Percentiles rank a stretch among this genome's conserved stretches.
These are phyloP conservation scores for Fusarium keratoplasticum DNA, from an alignment of 2,329 filamentous ascomycete genomes.

Conservation along the genomic window DNA sequence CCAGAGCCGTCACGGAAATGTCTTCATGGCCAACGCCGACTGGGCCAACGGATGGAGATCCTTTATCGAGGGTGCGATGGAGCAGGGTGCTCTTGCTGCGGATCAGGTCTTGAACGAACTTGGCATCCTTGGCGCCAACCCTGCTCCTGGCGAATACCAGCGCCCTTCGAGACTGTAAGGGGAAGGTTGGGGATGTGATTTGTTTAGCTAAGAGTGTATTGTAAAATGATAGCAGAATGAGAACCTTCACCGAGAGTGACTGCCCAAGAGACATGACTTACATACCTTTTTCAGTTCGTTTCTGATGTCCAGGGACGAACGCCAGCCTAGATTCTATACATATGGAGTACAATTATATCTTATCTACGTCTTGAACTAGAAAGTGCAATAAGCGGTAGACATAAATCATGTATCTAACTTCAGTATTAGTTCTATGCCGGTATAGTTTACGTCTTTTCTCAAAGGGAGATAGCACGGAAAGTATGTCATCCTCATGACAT, in stretches of 20 bases:
- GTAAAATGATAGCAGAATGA: neutral
- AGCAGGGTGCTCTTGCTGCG: conserved; percentile 35
- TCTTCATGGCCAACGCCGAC: conserved; percentile 43
- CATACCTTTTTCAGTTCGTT: neutral
- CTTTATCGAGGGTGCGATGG: conserved; percentile 46
- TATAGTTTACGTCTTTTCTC: neutral
- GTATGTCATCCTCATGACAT: no score
- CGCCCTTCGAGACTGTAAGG: neutral
- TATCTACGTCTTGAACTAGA: neutral
- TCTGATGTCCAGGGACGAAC: neutral
- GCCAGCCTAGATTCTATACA: neutral
- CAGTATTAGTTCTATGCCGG: neutral
- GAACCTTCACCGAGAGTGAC: neutral
- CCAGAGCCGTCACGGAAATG: conserved; percentile 40
- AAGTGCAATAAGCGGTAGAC: neutral
- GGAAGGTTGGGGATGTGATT: neutral
- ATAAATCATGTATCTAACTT: neutral
- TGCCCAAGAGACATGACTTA: neutral
- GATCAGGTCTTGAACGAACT: neutral
- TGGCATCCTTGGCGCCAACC: neutral
- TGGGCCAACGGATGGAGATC: conserved; percentile 45
- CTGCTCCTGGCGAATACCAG: neutral
- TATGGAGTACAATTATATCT: neutral
- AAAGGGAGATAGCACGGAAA: no score
- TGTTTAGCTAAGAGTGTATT: neutral